Evolutionary conservation across 352 stramenopile species (phyloP).

Genomic region (Phytophthora pseudosyringae): DNA sequence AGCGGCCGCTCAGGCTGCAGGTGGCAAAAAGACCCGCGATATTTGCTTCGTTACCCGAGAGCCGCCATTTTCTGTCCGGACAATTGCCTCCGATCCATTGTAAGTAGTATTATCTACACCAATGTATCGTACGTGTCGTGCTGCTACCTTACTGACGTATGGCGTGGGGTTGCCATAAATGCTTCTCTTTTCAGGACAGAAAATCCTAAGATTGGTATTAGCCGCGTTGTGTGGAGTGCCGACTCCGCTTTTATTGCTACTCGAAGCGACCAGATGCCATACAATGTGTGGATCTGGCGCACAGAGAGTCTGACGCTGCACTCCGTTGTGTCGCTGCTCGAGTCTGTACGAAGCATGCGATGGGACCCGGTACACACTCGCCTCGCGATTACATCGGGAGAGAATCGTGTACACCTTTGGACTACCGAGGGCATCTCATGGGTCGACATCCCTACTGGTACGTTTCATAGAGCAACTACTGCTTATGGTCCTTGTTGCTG

Average conservation of each 20-base stretch:
- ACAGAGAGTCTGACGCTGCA: conserved; percentile 77
- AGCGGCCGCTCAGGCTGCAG: conserved; percentile 59
- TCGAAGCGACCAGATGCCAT: conserved; percentile 84
- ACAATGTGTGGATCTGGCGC: conserved; percentile 88
- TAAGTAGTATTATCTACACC: conserved; percentile 38
- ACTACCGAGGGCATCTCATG: conserved; percentile 67
- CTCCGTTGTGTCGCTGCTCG: conserved; percentile 66
- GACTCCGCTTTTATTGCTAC: conserved; percentile 77
- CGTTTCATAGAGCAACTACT: conserved; percentile 9
- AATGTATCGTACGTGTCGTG: not conserved
- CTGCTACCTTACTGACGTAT: not conserved
- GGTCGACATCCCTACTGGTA: conserved; percentile 68
- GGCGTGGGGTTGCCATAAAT: not conserved
- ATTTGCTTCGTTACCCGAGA: conserved; percentile 77
- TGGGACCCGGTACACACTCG: conserved; percentile 62
- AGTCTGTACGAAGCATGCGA: conserved; percentile 62
- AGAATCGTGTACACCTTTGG: conserved; percentile 80
- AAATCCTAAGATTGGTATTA: conserved; percentile 76
- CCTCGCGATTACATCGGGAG: conserved; percentile 65
- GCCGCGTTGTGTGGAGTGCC: conserved; percentile 66
- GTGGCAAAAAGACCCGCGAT: conserved; percentile 51
- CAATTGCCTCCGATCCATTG: conserved; percentile 67
- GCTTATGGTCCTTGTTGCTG: not conserved
- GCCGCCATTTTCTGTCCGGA: conserved; percentile 78
- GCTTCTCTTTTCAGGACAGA: conserved; percentile 51